phyloP scores from a whole-genome alignment of 768 basidiomycete species.

The Tephrocybe sp. region DNA sequence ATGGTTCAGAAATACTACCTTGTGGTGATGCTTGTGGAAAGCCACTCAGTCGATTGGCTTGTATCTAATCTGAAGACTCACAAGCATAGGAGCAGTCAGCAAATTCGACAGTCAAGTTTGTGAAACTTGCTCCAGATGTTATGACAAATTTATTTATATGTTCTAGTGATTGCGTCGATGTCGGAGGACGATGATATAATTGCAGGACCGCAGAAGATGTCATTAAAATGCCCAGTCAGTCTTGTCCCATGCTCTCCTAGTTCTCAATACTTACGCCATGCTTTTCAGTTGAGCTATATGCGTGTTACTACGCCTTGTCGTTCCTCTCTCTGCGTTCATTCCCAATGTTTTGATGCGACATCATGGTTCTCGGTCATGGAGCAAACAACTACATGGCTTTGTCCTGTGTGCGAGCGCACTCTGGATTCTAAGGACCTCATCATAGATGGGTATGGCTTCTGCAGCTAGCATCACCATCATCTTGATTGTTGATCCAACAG shows the following conservation, averaged over 20 bases:
- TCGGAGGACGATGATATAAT: conserved; percentile 90
- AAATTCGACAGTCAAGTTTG: conserved; percentile 71
- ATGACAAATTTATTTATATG: background rate
- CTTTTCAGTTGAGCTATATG: conserved; percentile 75
- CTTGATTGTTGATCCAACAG: conserved; percentile 40
- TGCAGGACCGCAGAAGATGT: conserved; percentile 87
- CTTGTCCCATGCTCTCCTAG: too few relatives aligned
- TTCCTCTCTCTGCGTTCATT: conserved; percentile 83
- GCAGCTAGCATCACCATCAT: background rate
- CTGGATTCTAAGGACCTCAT: conserved; percentile 82
- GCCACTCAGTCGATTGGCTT: conserved; percentile 66
- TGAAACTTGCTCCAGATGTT: background rate
- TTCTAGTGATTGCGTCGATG: conserved; percentile 60
- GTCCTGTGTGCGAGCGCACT: conserved; percentile 87
- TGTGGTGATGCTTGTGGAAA: conserved; percentile 81
- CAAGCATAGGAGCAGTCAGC: conserved; percentile 61
- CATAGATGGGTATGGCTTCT: conserved; percentile 77
- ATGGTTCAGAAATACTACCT: conserved; percentile 80
- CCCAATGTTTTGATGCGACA: conserved; percentile 93
- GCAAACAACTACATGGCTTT: conserved; percentile 93
- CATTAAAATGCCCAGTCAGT: conserved; percentile 90
- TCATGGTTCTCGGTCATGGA: conserved; percentile 97
- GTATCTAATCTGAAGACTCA: conserved; percentile 69
- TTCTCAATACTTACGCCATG: too few relatives aligned
- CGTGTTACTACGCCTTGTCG: conserved; percentile 85